Conservation (phyloP, 192 early-diverging fungal species). For the Backusella liffmaniae region DNA sequence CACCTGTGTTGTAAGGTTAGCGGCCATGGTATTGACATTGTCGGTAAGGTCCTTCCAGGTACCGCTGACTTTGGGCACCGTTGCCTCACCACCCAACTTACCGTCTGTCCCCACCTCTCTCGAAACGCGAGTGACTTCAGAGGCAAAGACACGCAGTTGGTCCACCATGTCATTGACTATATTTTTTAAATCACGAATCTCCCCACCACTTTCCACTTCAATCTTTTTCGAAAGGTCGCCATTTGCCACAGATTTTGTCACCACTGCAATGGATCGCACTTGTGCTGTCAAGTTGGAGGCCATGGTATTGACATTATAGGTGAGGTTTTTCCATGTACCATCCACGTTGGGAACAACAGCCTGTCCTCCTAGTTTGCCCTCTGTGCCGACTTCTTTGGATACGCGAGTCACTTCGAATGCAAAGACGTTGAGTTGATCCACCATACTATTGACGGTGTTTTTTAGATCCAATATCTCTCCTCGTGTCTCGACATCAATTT, state of each 20-base stretch:
- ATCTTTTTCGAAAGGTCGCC: slow-evolving; percentile 66
- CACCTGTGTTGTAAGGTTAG: slow-evolving; percentile 60
- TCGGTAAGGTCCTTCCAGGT: slow-evolving; percentile 68
- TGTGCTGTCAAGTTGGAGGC: slow-evolving; percentile 67
- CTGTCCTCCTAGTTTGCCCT: slow-evolving; percentile 65
- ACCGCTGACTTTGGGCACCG: slow-evolving; percentile 47
- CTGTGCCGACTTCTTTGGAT: slow-evolving; percentile 66
- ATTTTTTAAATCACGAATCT: slow-evolving; percentile 64
- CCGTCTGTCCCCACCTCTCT: slow-evolving; percentile 64
- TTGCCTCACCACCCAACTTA: slow-evolving; percentile 55
- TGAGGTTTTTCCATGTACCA: slow-evolving; percentile 66
- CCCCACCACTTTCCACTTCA: slow-evolving; percentile 60
- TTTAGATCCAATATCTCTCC: slow-evolving; percentile 57
- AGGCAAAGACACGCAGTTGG: slow-evolving; percentile 54
- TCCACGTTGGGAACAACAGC: slow-evolving; percentile 58
- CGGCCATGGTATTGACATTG: slow-evolving; percentile 66
- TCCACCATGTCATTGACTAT: slow-evolving; percentile 73
- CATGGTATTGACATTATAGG: slow-evolving; percentile 72
- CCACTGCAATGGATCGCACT: slow-evolving; percentile 63
- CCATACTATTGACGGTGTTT: slow-evolving; percentile 56
- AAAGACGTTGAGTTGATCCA: slow-evolving; percentile 45
- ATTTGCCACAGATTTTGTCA: slow-evolving; percentile 61
- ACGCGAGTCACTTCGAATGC: slow-evolving; percentile 48
- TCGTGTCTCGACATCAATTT: slow-evolving; percentile 54
- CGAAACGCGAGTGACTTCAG: slow-evolving; percentile 64